phyloP scores from a whole-genome alignment of 2,329 filamentous ascomycete genomes.

The Lachnum nothofagi region DNA sequence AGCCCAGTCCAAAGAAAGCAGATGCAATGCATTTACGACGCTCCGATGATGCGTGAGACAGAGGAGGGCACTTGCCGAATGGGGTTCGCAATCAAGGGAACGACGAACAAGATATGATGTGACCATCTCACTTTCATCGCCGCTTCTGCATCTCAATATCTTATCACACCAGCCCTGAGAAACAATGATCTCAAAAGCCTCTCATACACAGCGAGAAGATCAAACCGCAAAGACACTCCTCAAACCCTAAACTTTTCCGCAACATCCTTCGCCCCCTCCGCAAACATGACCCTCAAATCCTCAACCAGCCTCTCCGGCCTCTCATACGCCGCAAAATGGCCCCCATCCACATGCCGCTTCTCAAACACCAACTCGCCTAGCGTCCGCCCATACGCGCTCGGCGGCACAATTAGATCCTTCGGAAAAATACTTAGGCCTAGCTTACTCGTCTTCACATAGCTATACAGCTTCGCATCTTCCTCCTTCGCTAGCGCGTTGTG shows the following conservation, averaged over 20 bases:
- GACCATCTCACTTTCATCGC: too few relatives aligned
- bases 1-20: too few relatives aligned
- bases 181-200: too few relatives aligned
- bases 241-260: slow-evolving; percentile 1
- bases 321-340: slow-evolving; percentile 58
- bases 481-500: slow-evolving; percentile 33
- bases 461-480: neutral
- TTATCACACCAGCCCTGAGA: too few relatives aligned
- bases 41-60: too few relatives aligned
- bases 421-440: slow-evolving; percentile 54
- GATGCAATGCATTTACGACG: too few relatives aligned
- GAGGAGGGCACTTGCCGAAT: too few relatives aligned
- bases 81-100: too few relatives aligned
- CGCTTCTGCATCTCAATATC: too few relatives aligned
- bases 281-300: slow-evolving; percentile 55
- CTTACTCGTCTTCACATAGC: slow-evolving; percentile 36
- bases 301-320: slow-evolving; percentile 45
- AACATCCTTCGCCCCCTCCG: slow-evolving; percentile 39
- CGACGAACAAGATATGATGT: too few relatives aligned
- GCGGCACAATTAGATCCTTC: slow-evolving; percentile 50
- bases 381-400: slow-evolving; percentile 49
- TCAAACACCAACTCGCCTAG: slow-evolving; percentile 57
- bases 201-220: too few relatives aligned
- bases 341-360: slow-evolving; percentile 29
- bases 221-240: too few relatives aligned